A percentile compares a stretch with the other conserved stretches of the same genome.
These are phyloP conservation scores for Verticillium nonalfalfae DNA, from an alignment of 2,329 filamentous ascomycete genomes.

Conservation along the genomic window DNA sequence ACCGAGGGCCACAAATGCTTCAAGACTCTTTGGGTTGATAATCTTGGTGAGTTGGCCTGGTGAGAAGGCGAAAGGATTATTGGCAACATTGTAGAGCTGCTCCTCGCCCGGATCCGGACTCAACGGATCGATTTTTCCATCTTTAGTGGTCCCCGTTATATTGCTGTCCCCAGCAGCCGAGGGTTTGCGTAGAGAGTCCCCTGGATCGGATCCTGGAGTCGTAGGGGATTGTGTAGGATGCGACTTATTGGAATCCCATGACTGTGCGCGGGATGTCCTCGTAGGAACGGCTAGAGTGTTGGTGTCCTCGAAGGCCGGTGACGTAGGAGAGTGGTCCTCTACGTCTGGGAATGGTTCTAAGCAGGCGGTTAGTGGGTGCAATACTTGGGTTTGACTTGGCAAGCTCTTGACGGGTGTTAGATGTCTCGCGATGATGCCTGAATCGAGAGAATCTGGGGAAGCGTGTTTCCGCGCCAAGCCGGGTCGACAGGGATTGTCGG, in stretches of 20 bases:
- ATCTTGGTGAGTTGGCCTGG: constrained; percentile 48
- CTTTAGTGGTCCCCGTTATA: constrained; percentile 9
- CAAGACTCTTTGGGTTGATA: constrained; percentile 40
- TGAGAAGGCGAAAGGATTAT: constrained; percentile 50
- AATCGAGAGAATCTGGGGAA: not conserved
- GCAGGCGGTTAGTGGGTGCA: not conserved
- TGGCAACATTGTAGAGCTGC: constrained; percentile 59
- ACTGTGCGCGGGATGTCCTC: constrained; percentile 10
- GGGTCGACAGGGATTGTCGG: not conserved
- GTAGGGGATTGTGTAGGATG: not conserved
- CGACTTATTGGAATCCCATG: constrained; percentile 11
- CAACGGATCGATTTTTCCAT: constrained; percentile 6
- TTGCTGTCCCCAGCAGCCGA: not conserved
- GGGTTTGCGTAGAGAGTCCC: not conserved
- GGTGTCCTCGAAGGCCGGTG: constrained; percentile 5
- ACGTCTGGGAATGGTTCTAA: not conserved
- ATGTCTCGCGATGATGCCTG: not conserved
- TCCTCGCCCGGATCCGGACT: constrained; percentile 53
- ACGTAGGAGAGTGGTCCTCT: not conserved
- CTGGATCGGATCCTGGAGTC: not conserved
- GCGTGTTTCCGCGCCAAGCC: not conserved
- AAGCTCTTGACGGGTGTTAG: not conserved
- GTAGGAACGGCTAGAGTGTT: constrained; percentile 12
- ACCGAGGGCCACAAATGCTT: constrained; percentile 43
- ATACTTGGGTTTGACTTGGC: not conserved